Percentiles rank a stretch among this genome's conserved stretches.
Evolutionary conservation across 352 stramenopile genomes (phyloP).

Genomic region (Plasmopara muralis): DNA sequence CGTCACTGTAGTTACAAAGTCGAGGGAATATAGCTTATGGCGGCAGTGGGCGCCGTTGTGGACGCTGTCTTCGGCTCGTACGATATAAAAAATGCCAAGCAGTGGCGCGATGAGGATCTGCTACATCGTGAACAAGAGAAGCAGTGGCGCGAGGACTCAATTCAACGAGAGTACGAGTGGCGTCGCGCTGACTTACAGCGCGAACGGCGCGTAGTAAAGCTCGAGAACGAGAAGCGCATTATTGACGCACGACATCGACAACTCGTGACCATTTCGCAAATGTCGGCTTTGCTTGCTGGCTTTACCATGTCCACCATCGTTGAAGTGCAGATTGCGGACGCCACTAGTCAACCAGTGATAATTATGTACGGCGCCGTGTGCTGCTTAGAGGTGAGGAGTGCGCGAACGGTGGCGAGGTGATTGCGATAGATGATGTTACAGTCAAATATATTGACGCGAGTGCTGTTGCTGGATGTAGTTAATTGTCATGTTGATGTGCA

Average conservation of each 20-base stretch:
- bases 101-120: slow-evolving; percentile 77
- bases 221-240: slow-evolving; percentile 77
- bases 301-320: slow-evolving; percentile 75
- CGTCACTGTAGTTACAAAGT: slow-evolving; percentile 1
- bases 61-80: slow-evolving; percentile 80
- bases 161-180: slow-evolving; percentile 62
- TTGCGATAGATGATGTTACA: slow-evolving; percentile 2
- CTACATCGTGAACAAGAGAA: slow-evolving; percentile 68
- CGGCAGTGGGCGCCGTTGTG: slow-evolving; percentile 54
- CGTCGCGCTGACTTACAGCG: slow-evolving; percentile 61
- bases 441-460: slow-evolving; percentile 1
- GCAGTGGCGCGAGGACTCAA: slow-evolving; percentile 72
- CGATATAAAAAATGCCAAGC: slow-evolving; percentile 79
- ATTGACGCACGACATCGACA: slow-evolving; percentile 70
- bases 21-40: slow-evolving; percentile 29
- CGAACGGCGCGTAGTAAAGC: slow-evolving; percentile 60
- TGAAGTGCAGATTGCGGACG: slow-evolving; percentile 47
- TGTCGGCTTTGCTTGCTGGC: slow-evolving; percentile 54
- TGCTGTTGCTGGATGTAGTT: slow-evolving; percentile 34
- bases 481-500: slow-evolving; percentile 72
- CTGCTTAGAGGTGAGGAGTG: slow-evolving; percentile 39
- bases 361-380: slow-evolving; percentile 50
- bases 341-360: slow-evolving; percentile 42
- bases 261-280: slow-evolving; percentile 54
- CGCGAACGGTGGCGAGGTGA: neutral